phyloP scores from a whole-genome alignment of 1,139 yeast genomes.

The Saccharomyces hybrid region DNA sequence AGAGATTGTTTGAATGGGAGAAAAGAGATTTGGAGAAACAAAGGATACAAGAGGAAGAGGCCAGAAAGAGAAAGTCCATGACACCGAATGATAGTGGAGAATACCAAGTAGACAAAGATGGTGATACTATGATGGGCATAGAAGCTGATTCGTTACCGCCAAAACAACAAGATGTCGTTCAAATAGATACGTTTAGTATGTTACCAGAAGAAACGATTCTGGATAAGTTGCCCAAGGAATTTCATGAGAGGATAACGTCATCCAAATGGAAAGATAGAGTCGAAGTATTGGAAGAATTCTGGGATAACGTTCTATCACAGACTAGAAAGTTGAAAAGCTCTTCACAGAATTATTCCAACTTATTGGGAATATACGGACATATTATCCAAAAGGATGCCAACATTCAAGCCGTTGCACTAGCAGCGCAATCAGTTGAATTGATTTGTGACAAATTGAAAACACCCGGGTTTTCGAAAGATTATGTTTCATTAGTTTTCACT shows the following conservation, averaged over 20 bases:
- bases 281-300: conserved; percentile 68
- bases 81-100: conserved; percentile 8
- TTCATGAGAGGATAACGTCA: conserved; percentile 48
- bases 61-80: conserved; percentile 13
- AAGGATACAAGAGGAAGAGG: conserved; percentile 12
- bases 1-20: conserved; percentile 9
- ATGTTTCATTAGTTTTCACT: conserved; percentile 45
- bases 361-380: conserved; percentile 54
- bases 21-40: conserved; percentile 1
- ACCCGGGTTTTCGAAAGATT: conserved; percentile 42
- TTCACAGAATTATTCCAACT: conserved; percentile 60
- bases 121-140: conserved; percentile 41
- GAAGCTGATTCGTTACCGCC: conserved; percentile 1
- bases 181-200: conserved; percentile 47
- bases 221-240: conserved; percentile 56
- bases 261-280: conserved; percentile 89
- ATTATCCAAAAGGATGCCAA: conserved; percentile 78
- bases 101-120: conserved; percentile 26
- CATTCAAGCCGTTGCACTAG: conserved; percentile 74
- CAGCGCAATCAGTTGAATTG: conserved; percentile 59
- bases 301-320: conserved; percentile 37
- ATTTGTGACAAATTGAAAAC: conserved; percentile 61
- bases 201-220: conserved; percentile 55
- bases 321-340: conserved; percentile 39
- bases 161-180: conserved; percentile 24